Evolutionary conservation across 208 protist genomes (phyloP), one percentile per base, ranked within the genome.

Genomic region (Trypanosomatidae sp.): DNA sequence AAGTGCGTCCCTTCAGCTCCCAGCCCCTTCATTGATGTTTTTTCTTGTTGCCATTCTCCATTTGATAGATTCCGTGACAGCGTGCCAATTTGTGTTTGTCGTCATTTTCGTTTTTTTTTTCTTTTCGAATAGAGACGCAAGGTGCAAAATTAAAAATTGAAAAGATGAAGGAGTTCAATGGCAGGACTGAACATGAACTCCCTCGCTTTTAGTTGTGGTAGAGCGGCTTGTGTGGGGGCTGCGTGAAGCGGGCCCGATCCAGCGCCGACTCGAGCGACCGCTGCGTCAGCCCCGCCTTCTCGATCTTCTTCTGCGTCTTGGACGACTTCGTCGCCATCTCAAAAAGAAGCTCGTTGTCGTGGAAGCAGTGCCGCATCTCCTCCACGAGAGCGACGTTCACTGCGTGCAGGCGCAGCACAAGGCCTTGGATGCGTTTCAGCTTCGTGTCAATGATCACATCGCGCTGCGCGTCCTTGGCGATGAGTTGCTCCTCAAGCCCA

Each of bases 161-260:
- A n/a, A n/a, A n/a, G n/a, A n/a, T n/a, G n/a, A n/a, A n/a, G n/a
- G n/a, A n/a, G n/a, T n/a, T n/a, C n/a, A n/a, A n/a, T n/a, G n/a
- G n/a, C n/a, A n/a, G n/a, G n/a, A n/a, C n/a, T n/a, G n/a, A n/a
- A n/a, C n/a, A n/a, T n/a, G n/a, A n/a, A n/a, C n/a, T n/a, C n/a
- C n/a, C n/a, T n/a, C n/a, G n/a, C n/a, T n/a, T n/a, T n/a, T n/a
- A 95, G 76, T 95, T 95, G 74, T 95, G 91, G 17, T 87, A 85
- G 53, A 88, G 82, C 33, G 88, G 91, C 68, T 82, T 89, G 46
- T 88, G 71, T 1, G 87, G 81, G 0, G 85, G 65, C 62, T 77
- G 74, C 12, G 86, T 73, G 55, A 81, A 86, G 17, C 73, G 70
- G 15, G 83, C 88, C 0, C 88, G 79, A 28, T 85, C 75, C 25